Evolutionary conservation across 352 stramenopile genomes (phyloP), one percentile per base, ranked within the genome.

Genomic region (Phytophthora hybrid): DNA sequence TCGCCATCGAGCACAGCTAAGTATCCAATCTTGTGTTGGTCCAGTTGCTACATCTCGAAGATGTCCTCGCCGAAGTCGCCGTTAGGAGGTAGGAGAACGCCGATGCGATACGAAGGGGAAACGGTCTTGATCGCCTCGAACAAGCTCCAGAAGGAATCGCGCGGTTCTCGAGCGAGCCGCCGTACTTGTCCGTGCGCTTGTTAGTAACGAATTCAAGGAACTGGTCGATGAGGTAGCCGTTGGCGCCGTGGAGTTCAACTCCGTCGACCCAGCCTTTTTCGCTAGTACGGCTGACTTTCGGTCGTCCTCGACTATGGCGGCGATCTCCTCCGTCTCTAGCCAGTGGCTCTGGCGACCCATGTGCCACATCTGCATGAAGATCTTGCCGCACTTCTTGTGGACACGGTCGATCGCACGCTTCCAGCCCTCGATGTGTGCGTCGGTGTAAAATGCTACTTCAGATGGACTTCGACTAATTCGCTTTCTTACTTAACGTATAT

Each of bases 221-320:
- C 65, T 97, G 79, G 64, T 98, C 92, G 58, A 98, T 74, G 32
- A 98, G 74, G 63, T 98, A 98, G 16, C 93, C 94, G 66, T 98
- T 97, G 0, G 90, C 94, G 16, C 23, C 70, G 77, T 98, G 95
- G 93, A 81, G 54, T 53, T 81, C 74, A 4, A 81, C 74, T 7
- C 74, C 74, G 31, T 80, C 74, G 16, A 98, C 7, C 94, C 93
- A 10, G 91, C 93, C 31, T 92, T 63, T 29, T 87, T 83, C 0
- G 69, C 69, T 19, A 72, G 18, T 19, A 63, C 69, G 0, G 92
- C 91, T 1, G 71, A 79, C 29, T 89, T 58, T 18, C 77, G 76
- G 72, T 86, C 98, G 53, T 89, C 83, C 18, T 90, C 66, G 3
- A 97, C 81, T 11, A 88, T 66, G 1, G 31, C 46, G 3, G 80